These are phyloP conservation scores for Leishmania guyanensis DNA, from an alignment of 208 protist genomes.

Conservation along the genomic window DNA sequence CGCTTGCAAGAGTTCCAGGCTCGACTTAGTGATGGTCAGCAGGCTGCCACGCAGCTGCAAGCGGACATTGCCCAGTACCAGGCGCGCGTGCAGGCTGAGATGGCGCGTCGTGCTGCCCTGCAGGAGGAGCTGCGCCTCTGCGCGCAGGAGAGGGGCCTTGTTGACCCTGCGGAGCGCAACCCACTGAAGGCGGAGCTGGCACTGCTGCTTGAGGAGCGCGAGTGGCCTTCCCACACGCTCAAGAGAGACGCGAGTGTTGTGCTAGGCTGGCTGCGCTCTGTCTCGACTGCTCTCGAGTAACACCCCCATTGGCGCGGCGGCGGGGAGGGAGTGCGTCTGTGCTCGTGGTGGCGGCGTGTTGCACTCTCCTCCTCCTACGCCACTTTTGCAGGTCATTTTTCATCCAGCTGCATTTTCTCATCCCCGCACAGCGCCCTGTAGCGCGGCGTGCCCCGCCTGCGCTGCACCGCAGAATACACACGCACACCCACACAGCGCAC, in stretches of 20 bases:
- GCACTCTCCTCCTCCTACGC: background rate
- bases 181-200: slow-evolving; percentile 49
- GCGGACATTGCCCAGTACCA: slow-evolving; percentile 39
- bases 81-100: slow-evolving; percentile 31
- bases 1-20: slow-evolving; percentile 49
- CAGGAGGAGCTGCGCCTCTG: slow-evolving; percentile 47
- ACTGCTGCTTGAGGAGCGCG: slow-evolving; percentile 49
- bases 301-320: background rate
- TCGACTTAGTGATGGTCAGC: slow-evolving; percentile 23
- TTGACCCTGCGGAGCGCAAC: slow-evolving; percentile 32
- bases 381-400: background rate
- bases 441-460: background rate
- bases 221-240: slow-evolving; percentile 38
- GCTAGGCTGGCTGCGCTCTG: slow-evolving; percentile 45
- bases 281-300: slow-evolving; percentile 35
- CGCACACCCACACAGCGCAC: background rate
- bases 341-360: background rate
- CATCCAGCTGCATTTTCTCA: too few species aligned
- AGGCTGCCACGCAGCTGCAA: slow-evolving; percentile 34
- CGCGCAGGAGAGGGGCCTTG: slow-evolving; percentile 25
- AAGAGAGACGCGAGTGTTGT: slow-evolving; percentile 47
- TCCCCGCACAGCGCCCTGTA: background rate
- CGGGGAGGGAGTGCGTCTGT: background rate
- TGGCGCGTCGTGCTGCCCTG: slow-evolving; percentile 31
- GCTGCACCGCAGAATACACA: background rate